Percentiles rank a stretch among this genome's conserved stretches.
Conservation (phyloP, 1,284 basidiomycete genomes). For the Abortiporus biennis region DNA sequence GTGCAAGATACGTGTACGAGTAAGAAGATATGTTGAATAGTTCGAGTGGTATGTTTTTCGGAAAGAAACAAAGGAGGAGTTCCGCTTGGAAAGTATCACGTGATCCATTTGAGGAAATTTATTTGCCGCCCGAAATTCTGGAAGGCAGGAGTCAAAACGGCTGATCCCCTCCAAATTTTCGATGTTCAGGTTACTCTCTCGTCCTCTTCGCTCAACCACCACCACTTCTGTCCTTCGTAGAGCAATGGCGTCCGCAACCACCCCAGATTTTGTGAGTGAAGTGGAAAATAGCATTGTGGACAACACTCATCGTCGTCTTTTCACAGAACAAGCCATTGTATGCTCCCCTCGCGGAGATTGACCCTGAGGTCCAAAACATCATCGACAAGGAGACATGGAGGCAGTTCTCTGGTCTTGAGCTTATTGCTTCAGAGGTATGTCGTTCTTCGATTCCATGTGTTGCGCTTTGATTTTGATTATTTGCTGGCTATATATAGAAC, state of each 20-base stretch:
- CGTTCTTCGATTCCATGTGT: conserved; percentile 1
- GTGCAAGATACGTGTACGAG: too few species aligned
- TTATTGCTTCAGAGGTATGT: conserved; percentile 87
- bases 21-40: too few species aligned
- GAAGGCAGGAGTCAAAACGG: conserved; percentile 2
- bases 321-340: conserved; percentile 89
- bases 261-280: conserved; percentile 55
- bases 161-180: conserved; percentile 4
- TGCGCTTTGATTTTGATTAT: too few species aligned
- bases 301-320: too few species aligned
- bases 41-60: too few species aligned
- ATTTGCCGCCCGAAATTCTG: conserved; percentile 1
- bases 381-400: conserved; percentile 99
- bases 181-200: conserved; percentile 19
- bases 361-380: conserved; percentile 94
- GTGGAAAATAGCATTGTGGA: too few species aligned
- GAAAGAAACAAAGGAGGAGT: too few species aligned
- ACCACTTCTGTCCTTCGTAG: conserved; percentile 23
- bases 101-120: background rate
- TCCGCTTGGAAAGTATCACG: too few species aligned
- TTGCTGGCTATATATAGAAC: conserved; percentile 51
- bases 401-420: conserved; percentile 96
- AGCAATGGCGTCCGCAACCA: conserved; percentile 54
- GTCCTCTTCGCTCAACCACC: conserved; percentile 23
- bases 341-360: conserved; percentile 80